phyloP scores from a whole-genome alignment of 345 rosid species.

The Combretum micranthum region DNA sequence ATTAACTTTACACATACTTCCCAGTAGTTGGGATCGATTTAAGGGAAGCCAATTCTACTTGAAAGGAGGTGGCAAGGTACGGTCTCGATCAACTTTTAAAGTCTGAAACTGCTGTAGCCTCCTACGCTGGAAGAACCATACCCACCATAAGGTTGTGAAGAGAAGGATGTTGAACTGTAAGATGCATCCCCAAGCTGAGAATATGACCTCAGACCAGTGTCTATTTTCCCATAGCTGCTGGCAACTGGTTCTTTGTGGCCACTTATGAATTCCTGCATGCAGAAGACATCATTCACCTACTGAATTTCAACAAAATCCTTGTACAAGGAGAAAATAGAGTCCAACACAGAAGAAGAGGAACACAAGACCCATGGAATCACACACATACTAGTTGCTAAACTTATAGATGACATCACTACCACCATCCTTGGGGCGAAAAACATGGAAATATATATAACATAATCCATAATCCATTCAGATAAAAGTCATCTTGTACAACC shows the following conservation, averaged over 20 bases:
- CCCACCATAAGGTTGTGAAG: slow-evolving; percentile 25
- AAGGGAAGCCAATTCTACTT: not conserved
- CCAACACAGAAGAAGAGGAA: too few species aligned
- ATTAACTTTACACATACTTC: slow-evolving; percentile 4
- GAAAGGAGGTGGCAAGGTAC: not conserved
- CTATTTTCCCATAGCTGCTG: slow-evolving; percentile 28
- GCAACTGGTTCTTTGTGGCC: slow-evolving; percentile 30
- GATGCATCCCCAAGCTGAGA: slow-evolving; percentile 23
- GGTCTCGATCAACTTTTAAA: slow-evolving; percentile 11
- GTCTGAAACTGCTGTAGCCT: slow-evolving; percentile 31
- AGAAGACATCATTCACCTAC: not conserved
- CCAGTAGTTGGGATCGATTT: not conserved
- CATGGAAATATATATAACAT: too few species aligned
- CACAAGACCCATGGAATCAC: too few species aligned
- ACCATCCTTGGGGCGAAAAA: too few species aligned
- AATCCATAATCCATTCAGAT: too few species aligned
- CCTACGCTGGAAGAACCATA: slow-evolving; percentile 30
- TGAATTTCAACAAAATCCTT: not conserved
- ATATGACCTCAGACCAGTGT: slow-evolving; percentile 28
- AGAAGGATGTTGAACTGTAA: slow-evolving; percentile 18
- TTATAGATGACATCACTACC: too few species aligned
- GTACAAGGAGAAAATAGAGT: too few species aligned
- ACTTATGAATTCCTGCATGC: slow-evolving; percentile 36
- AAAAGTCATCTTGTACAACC: too few species aligned
- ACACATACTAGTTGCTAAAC: too few species aligned